Conservation (phyloP, 2,329 filamentous ascomycete genomes). For the Zasmidium citrigriseum region DNA sequence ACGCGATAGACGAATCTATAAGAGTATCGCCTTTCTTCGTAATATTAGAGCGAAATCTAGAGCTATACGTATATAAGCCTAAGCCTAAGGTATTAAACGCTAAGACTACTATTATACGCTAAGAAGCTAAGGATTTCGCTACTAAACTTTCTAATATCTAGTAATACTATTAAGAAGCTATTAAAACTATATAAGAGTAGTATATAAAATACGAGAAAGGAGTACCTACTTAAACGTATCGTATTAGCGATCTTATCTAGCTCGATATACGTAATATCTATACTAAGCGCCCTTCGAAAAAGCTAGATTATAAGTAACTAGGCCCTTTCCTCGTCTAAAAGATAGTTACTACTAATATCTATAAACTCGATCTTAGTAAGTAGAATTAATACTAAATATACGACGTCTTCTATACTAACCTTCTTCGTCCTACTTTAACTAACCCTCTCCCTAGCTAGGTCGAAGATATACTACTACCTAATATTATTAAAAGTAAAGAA, state of each 20-base stretch:
- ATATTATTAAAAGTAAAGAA: neutral
- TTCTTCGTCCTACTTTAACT: neutral
- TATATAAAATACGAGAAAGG: neutral
- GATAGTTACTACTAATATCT: neutral
- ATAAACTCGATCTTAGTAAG: neutral
- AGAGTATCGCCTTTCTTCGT: neutral
- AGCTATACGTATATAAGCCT: neutral
- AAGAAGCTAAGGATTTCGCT: neutral
- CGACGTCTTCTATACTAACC: conserved; percentile 5
- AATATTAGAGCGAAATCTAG: neutral
- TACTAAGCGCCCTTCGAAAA: neutral
- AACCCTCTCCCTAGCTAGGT: neutral
- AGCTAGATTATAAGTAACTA: neutral
- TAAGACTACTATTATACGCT: neutral
- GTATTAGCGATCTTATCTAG: neutral
- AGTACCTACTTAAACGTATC: neutral
- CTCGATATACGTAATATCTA: conserved; percentile 1
- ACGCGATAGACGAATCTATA: neutral
- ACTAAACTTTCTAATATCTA: neutral
- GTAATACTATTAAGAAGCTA: neutral
- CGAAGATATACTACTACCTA: neutral
- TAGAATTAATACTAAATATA: neutral
- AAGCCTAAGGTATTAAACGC: neutral
- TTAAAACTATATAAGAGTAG: neutral
- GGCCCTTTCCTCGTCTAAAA: neutral